Conservation (phyloP, 2,329 filamentous ascomycete genomes). For the Podosphaera fusca region DNA sequence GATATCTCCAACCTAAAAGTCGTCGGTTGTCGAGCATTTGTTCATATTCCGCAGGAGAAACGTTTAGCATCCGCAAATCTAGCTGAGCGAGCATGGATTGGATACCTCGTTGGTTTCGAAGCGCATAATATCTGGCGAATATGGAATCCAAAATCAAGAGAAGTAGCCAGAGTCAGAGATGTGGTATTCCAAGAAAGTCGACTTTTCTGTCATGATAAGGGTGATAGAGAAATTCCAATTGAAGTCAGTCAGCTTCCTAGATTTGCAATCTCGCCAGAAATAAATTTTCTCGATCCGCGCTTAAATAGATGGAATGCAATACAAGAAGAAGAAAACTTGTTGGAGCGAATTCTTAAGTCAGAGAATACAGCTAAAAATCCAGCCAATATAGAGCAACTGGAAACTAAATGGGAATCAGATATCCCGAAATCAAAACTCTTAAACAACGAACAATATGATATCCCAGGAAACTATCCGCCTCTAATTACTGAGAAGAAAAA, state of each 20-base stretch:
- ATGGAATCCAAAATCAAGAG: neutral
- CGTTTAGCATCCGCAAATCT: neutral
- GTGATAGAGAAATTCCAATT: no score
- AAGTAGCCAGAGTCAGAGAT: neutral
- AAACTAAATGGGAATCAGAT: neutral
- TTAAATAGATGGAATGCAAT: no score
- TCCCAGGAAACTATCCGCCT: no score
- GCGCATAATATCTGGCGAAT: neutral
- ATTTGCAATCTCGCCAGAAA: no score
- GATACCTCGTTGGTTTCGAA: neutral
- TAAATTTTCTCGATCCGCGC: no score
- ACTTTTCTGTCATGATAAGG: no score
- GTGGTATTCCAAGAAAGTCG: neutral
- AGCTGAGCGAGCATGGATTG: neutral
- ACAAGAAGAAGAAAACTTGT: no score
- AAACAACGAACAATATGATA: neutral
- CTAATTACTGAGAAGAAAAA: no score
- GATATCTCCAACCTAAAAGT: neutral
- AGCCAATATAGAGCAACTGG: neutral
- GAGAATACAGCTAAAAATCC: neutral
- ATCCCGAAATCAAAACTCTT: slow-evolving; percentile 2
- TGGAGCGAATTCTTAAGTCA: neutral
- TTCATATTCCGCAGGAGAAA: neutral
- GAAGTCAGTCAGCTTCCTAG: no score
- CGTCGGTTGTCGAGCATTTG: neutral